Evolutionary conservation across 257 asterid genomes (phyloP), one percentile per base, ranked within the genome.

Genomic region (Avicennia marina): DNA sequence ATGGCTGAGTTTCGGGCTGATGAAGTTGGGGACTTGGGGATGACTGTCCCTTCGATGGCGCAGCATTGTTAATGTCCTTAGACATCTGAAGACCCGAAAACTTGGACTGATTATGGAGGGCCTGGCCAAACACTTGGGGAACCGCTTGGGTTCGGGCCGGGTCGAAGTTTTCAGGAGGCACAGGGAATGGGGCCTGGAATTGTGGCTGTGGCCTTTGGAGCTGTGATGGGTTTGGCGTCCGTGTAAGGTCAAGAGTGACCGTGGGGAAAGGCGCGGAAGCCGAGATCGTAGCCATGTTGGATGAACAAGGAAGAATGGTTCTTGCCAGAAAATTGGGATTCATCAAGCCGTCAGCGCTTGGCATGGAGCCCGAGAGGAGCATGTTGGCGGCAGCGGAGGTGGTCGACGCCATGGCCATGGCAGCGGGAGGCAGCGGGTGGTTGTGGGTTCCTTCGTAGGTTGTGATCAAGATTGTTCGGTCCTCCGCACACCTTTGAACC

Each of bases 201-300:
- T 74, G 90, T 21, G 70, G 49, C 10, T n/a, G 8, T 46, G 26
- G 73, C 40, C 87, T 65, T 53, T 76, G 86, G 50, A 64, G 62
- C 1, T 76, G 81, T 38, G 82, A 22, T 0, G 86, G 75, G 47
- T 74, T 84, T 1, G 95, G 78, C 2, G 69, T 60, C 19, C 85
- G 94, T 11, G 98, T 87, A 24, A 90, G 96, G 78, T 91, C 98
- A 24, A 91, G 78, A 7, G 98, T 91, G 54, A 91, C 84, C 0
- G 95, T 91, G 4, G 98, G 97, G 62, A 91, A 88, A 2, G 98
- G 98, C 2, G 98, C 95, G 0, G 98, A 91, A 7, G 97, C 97
- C 1, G 98, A 88, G 72, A 91, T 88, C 2, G 98, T 85, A 0
- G 98, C 98, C 83, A 91, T 62, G 69, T 69, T 91, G 5, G 95